Evolutionary conservation across 2,329 filamentous ascomycete genomes (phyloP), one percentile per base, ranked within the genome.

Genomic region (Fusarium proliferatum): DNA sequence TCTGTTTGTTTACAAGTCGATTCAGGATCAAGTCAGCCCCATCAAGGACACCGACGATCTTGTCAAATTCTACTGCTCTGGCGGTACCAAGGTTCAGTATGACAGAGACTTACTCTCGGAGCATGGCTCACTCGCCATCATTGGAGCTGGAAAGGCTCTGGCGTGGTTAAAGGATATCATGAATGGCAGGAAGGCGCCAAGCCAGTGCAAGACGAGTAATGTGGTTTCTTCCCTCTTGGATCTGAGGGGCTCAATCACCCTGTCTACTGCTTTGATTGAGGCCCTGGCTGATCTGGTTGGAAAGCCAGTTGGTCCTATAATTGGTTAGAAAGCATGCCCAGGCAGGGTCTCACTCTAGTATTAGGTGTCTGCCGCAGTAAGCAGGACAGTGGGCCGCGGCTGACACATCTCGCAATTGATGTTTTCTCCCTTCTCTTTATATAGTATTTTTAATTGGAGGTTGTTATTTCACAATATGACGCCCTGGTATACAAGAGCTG

Each of bases 321-420:
- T 49, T 16, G 46, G 46, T 5, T 49, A 49, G 46, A 12, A 21
- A 30, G 4, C 6, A 3, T 11, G 3, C 6, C 13, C 13, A n/a
- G 19, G 3, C 19, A 12, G 19, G 3, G 19, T 17, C 9, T 49
- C 28, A n/a, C 3, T 11, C 9, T 4, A 19, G 6, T 26, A 5
- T 9, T 9, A 11, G 8, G 28, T 28, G 9, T 28, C 28, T 28
- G 28, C 8, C 28, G 28, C 28, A 28, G 7, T 30, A 21, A 17
- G 3, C 1, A 0, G 17, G 4, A 10, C 5, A 13, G 3, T 10
- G 3, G 7, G 9, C 9, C 15, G 19, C 13, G 45, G 11, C 19
- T 16, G 6, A 8, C 0, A 11, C 10, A 6, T n/a, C 19, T 48
- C 9, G 13, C 9, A 8, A 48, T n/a, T 6, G 3, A 15, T n/a